Evolutionary conservation across 257 asterid species (phyloP), one percentile per base, ranked within the genome.

Genomic region (Nicotiana tomentosiformis): DNA sequence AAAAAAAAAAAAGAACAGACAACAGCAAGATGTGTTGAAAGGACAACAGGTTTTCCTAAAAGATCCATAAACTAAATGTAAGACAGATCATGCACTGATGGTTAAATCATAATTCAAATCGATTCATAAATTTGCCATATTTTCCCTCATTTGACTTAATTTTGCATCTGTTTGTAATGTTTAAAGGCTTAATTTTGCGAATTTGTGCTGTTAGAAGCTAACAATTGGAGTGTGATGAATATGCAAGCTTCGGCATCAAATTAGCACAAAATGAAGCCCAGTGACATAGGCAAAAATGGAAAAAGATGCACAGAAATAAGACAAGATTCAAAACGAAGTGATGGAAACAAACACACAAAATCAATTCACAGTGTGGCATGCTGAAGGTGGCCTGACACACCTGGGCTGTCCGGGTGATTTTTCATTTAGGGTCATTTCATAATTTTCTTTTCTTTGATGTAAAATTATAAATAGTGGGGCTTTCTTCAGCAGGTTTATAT

Each of bases 1-100:
- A 81, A 77, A 66, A 57, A 81, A 55, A 30, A 61, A 37, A 58
- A 83, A 84, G 62, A 84, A 39, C 74, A 33, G 32, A 72, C 14
- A 43, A 43, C 51, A 43, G 12, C 51, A 61, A 64, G 62, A 68
- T 29, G 49, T 64, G 78, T 69, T 32, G 39, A 60, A 77, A 66
- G 32, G 66, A 26, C 78, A 74, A 29, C 64, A 15, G 26, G 16
- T 76, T 15, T 51, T 17, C 80, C 43, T 4, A 74, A 12, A 15
- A 76, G 64, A 49, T 26, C 58, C 64, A 51, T 26, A 51, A 26
- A 39, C 46, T 51, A 49, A 76, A 49, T 26, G 62, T 49, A 76
- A 51, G 26, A 51, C 62, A 51, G 43, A 76, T 76, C 64, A 7
- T 3, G 9, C 26, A 51, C 14, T 76, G 64, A 49, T 76, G 80